phyloP scores from a whole-genome alignment of 345 rosid genomes.

The Acer campestre region DNA sequence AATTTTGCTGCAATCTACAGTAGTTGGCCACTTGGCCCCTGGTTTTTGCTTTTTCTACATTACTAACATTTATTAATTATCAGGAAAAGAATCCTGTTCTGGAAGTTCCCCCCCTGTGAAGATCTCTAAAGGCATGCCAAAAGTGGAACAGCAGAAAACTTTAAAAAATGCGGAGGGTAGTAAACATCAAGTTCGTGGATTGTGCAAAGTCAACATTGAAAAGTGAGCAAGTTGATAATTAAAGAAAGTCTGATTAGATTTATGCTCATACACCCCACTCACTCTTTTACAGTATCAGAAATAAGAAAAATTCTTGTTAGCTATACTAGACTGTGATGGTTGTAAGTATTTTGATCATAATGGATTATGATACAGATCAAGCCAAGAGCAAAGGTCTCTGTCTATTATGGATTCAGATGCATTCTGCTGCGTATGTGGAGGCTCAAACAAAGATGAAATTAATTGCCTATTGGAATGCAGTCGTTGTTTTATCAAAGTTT shows the following conservation, averaged over 20 bases:
- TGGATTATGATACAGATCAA: conserved; percentile 29
- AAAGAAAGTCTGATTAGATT: neutral
- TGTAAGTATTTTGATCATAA: conserved; percentile 9
- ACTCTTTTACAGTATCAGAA: neutral
- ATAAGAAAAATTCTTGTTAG: neutral
- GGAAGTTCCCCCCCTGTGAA: conserved; percentile 24
- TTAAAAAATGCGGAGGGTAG: conserved; percentile 20
- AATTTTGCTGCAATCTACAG: neutral
- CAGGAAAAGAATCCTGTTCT: conserved; percentile 34
- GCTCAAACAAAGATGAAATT: conserved; percentile 44
- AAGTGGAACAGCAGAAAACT: conserved; percentile 22
- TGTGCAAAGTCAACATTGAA: conserved; percentile 16
- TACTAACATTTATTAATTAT: conserved; percentile 13
- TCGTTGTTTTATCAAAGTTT: conserved; percentile 44
- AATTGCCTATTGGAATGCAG: conserved; percentile 47
- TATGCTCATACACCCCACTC: neutral
- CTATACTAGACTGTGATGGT: neutral
- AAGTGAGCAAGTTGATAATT: conserved; percentile 23
- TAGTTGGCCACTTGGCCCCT: neutral
- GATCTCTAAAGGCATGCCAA: conserved; percentile 21
- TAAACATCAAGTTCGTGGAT: conserved; percentile 8
- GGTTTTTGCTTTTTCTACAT: neutral
- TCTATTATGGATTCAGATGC: conserved; percentile 25
- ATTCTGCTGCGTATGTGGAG: conserved; percentile 54
- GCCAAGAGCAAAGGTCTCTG: conserved; percentile 13